These are phyloP conservation scores for Pythium aphanidermatum DNA, from an alignment of 352 stramenopile genomes.

Conservation along the genomic window DNA sequence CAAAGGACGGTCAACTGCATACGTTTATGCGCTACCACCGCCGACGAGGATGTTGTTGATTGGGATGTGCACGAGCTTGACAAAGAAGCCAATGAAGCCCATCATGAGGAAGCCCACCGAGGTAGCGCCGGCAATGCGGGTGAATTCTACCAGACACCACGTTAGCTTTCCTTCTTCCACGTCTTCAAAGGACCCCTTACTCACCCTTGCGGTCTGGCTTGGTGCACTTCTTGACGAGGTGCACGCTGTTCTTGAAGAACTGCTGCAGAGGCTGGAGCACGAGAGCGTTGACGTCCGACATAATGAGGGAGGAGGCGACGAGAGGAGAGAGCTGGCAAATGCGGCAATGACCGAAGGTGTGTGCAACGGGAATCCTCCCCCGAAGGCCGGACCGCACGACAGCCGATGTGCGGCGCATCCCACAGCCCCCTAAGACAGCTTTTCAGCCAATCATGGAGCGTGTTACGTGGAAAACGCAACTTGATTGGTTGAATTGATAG, in stretches of 20 bases:
- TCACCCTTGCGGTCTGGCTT: constrained; percentile 98
- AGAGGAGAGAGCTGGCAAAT: constrained; percentile 16
- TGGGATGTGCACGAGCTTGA: constrained; percentile 99
- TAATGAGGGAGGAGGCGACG: constrained; percentile 19
- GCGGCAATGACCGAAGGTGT: constrained; percentile 2
- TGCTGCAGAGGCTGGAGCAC: constrained; percentile 95
- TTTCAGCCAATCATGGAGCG: constrained; percentile 12
- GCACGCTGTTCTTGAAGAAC: constrained; percentile 96
- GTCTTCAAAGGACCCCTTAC: too few relatives aligned
- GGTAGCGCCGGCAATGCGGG: constrained; percentile 92
- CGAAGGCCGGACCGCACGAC: too few relatives aligned
- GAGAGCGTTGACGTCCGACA: constrained; percentile 88
- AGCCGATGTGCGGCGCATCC: too few relatives aligned
- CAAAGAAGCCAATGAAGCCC: constrained; percentile 99
- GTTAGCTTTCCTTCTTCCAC: too few relatives aligned
- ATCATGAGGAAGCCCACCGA: constrained; percentile 98
- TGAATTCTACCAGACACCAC: constrained; percentile 97
- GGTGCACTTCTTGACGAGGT: constrained; percentile 99
- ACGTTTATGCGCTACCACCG: constrained; percentile 61
- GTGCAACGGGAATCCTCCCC: background rate
- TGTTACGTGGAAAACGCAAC: background rate
- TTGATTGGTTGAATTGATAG: constrained; percentile 13
- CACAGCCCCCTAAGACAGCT: too few relatives aligned
- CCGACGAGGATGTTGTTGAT: constrained; percentile 99
- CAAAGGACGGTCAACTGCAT: background rate